Conservation (phyloP, 306 rosid species). For the Chamaecrista fasciculata region DNA sequence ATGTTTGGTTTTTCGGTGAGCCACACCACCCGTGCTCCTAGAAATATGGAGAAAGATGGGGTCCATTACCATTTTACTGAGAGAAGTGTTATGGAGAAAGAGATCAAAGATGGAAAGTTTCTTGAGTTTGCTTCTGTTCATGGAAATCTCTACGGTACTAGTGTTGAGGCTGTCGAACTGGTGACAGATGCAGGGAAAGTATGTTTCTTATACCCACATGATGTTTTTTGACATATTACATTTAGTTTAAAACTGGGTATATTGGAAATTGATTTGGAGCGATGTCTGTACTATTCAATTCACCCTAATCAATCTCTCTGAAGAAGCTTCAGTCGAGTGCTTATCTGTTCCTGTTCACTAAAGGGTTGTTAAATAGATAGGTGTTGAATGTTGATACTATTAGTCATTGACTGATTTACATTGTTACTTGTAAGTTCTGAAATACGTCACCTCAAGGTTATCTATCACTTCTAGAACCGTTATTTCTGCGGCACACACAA, state of each 20-base stretch:
- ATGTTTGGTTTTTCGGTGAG: conserved; percentile 96
- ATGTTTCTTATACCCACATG: conserved; percentile 22
- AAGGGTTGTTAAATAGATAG: not conserved
- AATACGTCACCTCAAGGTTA: not conserved
- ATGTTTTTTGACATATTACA: not conserved
- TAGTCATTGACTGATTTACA: not conserved
- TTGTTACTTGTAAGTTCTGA: not conserved
- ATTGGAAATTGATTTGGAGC: conserved; percentile 3
- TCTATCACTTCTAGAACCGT: not conserved
- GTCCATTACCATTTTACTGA: conserved; percentile 88
- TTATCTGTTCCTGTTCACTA: not conserved
- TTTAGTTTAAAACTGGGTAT: conserved; percentile 21
- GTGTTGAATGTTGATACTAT: not conserved
- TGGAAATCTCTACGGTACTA: conserved; percentile 90
- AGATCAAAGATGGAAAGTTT: conserved; percentile 73
- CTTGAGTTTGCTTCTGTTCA: conserved; percentile 94
- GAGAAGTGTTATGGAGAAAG: conserved; percentile 78
- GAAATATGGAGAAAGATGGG: conserved; percentile 80
- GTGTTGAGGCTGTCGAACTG: conserved; percentile 88
- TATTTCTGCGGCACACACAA: not conserved
- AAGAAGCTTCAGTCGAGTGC: not conserved
- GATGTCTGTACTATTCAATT: not conserved
- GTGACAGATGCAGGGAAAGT: conserved; percentile 79
- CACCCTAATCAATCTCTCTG: not conserved
- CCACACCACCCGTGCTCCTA: conserved; percentile 90